phyloP scores from a whole-genome alignment of 2,329 filamentous ascomycete genomes.

The Cercospora sp. region DNA sequence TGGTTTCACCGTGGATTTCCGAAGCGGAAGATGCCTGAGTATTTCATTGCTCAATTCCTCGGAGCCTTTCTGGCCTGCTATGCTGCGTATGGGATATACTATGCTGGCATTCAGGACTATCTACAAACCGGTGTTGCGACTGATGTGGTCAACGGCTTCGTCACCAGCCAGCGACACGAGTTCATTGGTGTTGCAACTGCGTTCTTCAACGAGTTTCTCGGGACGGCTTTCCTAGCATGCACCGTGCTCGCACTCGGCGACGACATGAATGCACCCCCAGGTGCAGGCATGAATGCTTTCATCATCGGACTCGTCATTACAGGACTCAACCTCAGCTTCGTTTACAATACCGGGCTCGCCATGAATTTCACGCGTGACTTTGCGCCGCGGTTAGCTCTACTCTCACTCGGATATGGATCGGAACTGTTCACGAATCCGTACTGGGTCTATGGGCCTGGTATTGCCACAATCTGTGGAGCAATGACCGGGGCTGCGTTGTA shows the following conservation, averaged over 20 bases:
- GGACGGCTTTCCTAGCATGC: conserved; percentile 44
- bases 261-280: conserved; percentile 39
- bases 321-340: conserved; percentile 43
- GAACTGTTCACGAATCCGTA: conserved; percentile 44
- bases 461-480: conserved; percentile 45
- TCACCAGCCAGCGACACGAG: conserved; percentile 46
- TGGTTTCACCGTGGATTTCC: conserved; percentile 55
- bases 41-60: conserved; percentile 55
- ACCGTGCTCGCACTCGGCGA: conserved; percentile 44
- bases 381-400: conserved; percentile 50
- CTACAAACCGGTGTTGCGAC: conserved; percentile 27
- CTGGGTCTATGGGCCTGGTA: conserved; percentile 51
- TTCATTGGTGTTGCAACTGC: conserved; percentile 49
- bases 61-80: conserved; percentile 54
- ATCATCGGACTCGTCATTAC: conserved; percentile 50
- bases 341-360: conserved; percentile 51
- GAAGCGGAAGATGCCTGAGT: conserved; percentile 52
- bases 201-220: conserved; percentile 53
- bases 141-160: conserved; percentile 45
- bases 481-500: conserved; percentile 51
- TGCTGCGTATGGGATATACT: conserved; percentile 49
- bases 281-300: conserved; percentile 54
- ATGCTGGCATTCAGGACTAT: conserved; percentile 40
- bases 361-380: conserved; percentile 55
- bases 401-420: conserved; percentile 48